Percentiles rank a stretch among this genome's conserved stretches.
phyloP scores from a whole-genome alignment of 2,329 filamentous ascomycete species.

The Fusarium verrucosum region DNA sequence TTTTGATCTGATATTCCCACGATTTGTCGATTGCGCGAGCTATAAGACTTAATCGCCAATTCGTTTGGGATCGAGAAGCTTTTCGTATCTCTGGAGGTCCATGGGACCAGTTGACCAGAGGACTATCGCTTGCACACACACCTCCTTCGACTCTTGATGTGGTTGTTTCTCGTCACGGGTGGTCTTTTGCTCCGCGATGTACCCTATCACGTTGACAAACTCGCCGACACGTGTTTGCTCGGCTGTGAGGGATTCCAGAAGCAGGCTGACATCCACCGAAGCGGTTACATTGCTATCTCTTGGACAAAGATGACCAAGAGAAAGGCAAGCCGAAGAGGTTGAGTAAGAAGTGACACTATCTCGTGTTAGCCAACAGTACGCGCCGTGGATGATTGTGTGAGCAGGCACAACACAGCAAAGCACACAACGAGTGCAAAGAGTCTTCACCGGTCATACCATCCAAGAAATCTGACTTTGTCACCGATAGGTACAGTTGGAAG shows the following conservation, averaged over 20 bases:
- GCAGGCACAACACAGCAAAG: constrained; percentile 1
- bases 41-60: neutral
- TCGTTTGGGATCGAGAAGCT: constrained; percentile 52
- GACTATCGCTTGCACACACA: constrained; percentile 76
- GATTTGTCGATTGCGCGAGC: neutral
- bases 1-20: constrained; percentile 7
- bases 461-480: constrained; percentile 90
- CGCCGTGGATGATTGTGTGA: constrained; percentile 15
- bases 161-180: constrained; percentile 11
- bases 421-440: neutral
- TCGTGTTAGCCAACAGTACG: constrained; percentile 42
- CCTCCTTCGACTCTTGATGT: constrained; percentile 32
- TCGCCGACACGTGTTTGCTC: constrained; percentile 76
- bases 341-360: constrained; percentile 62
- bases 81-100: constrained; percentile 76
- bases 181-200: constrained; percentile 60
- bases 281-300: constrained; percentile 57
- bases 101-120: constrained; percentile 81
- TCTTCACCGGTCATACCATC: constrained; percentile 72
- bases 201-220: constrained; percentile 91
- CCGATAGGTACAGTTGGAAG: constrained; percentile 62
- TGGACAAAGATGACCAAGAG: constrained; percentile 74
- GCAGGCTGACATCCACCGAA: constrained; percentile 74
- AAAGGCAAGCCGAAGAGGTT: constrained; percentile 66
- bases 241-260: constrained; percentile 71